A percentile compares a stretch with the other conserved stretches of the same genome.
phyloP scores from a whole-genome alignment of 2,329 filamentous ascomycete genomes.

The Leptographium procerum region DNA sequence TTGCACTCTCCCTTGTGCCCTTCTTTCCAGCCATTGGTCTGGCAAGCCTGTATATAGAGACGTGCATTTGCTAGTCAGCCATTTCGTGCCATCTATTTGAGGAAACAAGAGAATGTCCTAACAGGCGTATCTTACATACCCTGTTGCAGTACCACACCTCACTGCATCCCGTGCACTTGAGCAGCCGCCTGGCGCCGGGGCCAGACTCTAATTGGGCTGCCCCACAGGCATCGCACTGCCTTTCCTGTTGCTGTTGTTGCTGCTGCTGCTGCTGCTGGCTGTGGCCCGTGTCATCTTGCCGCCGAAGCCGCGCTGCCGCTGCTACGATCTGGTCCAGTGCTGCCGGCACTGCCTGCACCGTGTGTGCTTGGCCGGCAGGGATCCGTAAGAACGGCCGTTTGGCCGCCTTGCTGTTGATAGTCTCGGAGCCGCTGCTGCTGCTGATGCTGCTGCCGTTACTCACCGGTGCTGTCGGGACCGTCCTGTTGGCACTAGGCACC shows the following conservation, averaged over 20 bases:
- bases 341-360: conserved; percentile 24
- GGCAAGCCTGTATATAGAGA: conserved; percentile 25
- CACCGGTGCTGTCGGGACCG: conserved; percentile 15
- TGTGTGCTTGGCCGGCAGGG: conserved; percentile 18
- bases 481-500: conserved; percentile 23
- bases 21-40: conserved; percentile 29
- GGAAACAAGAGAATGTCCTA: neutral
- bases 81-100: neutral
- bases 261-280: too few species aligned
- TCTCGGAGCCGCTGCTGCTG: conserved; percentile 10
- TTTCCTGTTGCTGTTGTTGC: too few species aligned
- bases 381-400: conserved; percentile 29
- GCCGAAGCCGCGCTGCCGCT: conserved; percentile 15
- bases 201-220: neutral
- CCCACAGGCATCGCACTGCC: neutral
- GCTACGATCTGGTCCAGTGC: conserved; percentile 19
- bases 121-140: conserved; percentile 19
- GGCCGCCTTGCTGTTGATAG: conserved; percentile 16
- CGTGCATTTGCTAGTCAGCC: neutral
- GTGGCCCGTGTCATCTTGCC: neutral
- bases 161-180: conserved; percentile 31
- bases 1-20: conserved; percentile 34
- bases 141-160: conserved; percentile 34
- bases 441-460: conserved; percentile 9
- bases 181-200: conserved; percentile 13